Base-by-base conservation (phyloP, 345 rosid genomes). In the Moricandia moricandioides region DNA sequence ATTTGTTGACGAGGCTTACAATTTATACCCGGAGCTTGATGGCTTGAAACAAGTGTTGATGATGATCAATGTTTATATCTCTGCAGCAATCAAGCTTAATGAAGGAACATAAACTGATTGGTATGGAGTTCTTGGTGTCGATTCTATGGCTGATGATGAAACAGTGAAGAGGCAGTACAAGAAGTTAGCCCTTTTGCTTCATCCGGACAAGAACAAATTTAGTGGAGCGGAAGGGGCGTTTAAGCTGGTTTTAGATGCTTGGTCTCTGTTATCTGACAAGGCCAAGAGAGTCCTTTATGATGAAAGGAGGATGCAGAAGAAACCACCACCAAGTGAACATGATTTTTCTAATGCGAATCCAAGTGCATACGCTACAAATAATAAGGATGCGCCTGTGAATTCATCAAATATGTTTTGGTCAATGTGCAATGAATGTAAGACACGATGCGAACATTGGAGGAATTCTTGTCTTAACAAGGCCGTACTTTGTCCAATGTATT, bases 331-430 rank as follows among this genome's bases (percentile, higher is more conserved):
- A 7, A 51, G 10, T 49, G 55, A 21, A 21, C 24, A 21, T 21
- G 24, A 21, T 21, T 21, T 21, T 21, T 21, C 24, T 0, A 21
- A 21, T 21, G 24, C 24, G 2, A 21, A 21, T 21, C 24, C 1
- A 21, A 21, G 24, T 21, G 24, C 24, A 21, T 21, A 21, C 24
- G 24, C 24, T 21, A 21, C 55, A 7, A 51, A 16, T 8, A 7
- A 18, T 51, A 51, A 11, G 45, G 45, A 39, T 10, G 45, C 13
- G 45, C 45, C 13, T 39, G 37, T 33, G 37, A 33, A 33, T 5
- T 8, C 37, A 33, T 39, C 45, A 39, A 39, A 10, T 39, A 4
- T 2, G 45, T 39, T 92, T 72, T 90, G 98, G 98, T 21, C 24
- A 21, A 21, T 21, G 24, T 21, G 24, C 24, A 21, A 21, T 21